phyloP scores from a whole-genome alignment of 179 eudicot species.

The Sideroxylon spinosum region DNA sequence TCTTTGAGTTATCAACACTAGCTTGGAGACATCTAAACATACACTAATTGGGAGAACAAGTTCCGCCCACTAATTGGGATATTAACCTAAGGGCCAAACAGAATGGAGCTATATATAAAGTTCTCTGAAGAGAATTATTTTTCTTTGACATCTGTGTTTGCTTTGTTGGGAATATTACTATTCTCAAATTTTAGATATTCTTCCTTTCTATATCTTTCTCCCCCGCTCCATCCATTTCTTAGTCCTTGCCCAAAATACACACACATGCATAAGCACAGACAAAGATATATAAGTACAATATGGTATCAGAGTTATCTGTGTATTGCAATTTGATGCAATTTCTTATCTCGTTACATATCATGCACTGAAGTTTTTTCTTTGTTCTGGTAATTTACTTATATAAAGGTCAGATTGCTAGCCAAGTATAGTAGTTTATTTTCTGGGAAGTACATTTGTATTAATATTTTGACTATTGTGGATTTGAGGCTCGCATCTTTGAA shows the following conservation, averaged over 20 bases:
- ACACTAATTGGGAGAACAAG: too few species aligned
- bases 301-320: neutral
- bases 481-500: slow-evolving; percentile 76
- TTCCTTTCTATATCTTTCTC: neutral
- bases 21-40: too few species aligned
- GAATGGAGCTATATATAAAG: too few species aligned
- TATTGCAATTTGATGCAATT: neutral
- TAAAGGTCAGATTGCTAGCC: slow-evolving; percentile 8
- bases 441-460: slow-evolving; percentile 10
- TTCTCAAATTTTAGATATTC: neutral
- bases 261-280: neutral
- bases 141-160: slow-evolving; percentile 1
- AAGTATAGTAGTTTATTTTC: slow-evolving; percentile 10
- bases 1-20: too few species aligned
- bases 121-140: neutral
- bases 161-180: neutral
- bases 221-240: too few species aligned
- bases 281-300: neutral
- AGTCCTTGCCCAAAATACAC: neutral
- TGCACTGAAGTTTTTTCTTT: slow-evolving; percentile 54
- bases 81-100: too few species aligned
- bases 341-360: neutral
- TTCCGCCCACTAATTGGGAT: too few species aligned
- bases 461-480: slow-evolving; percentile 15
- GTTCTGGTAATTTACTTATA: slow-evolving; percentile 50